Base-by-base conservation (phyloP, 768 basidiomycete genomes). In the Grammothele lineata region DNA sequence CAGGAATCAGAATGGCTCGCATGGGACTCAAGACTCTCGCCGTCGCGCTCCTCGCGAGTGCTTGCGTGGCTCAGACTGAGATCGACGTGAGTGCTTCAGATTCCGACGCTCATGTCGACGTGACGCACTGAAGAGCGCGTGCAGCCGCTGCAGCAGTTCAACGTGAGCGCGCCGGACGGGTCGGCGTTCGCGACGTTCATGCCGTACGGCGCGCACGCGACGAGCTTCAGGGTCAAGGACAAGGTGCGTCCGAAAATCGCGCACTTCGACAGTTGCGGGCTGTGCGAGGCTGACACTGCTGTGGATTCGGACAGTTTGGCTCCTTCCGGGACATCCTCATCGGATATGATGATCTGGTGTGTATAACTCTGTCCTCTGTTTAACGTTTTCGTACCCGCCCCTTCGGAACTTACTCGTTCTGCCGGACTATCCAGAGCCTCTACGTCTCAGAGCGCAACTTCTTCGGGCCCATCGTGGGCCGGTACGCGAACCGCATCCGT, bases 401-500 rank as follows among this genome's bases (percentile, higher is more conserved):
- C 8, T 32, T 8, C 15, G 8, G 30, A 32, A 36, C 35, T 15
- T n/a, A 9, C 19, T 21, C 24, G 10, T n/a, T 12, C 5, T 11
- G n/a, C n/a, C n/a, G n/a, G n/a, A n/a, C 23, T 19, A n/a, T 35
- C 14, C 33, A 43, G 12, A 34, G 15, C 18, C 24, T 36, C 11
- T 33, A 14, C 19, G 34, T 17, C n/a, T 1, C 21, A 18, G 30
- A 17, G 17, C 25, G 27, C 40, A 22, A 21, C 12, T 43, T 23
- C 30, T 45, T 45, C 26, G 43, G 43, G 23, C 43, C 43, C 15
- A 34, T 32, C 22, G 47, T 24, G 2, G 40, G 34, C 10, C 43
- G 48, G 18, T 49, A 49, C 37, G 48, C 48, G 4, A 49, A 49
- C 24, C 41, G 42, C 33, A 49, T 49, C 40, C 41, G 30, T 15